These are phyloP conservation scores for Apophysomyces elegans DNA, from an alignment of 371 early-diverging fungal genomes.

Conservation along the genomic window DNA sequence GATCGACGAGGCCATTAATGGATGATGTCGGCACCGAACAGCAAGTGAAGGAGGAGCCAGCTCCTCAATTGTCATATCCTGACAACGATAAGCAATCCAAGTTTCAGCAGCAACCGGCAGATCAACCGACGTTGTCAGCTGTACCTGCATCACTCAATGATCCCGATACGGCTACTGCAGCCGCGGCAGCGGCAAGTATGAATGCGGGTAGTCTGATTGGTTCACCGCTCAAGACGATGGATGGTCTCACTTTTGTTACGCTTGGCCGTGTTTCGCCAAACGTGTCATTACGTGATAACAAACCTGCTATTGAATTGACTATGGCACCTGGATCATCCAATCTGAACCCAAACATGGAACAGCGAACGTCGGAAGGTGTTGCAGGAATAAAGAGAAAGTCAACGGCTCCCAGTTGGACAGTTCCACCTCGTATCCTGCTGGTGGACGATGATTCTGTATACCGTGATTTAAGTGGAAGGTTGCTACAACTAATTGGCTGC, in stretches of 20 bases:
- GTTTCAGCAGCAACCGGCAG: neutral
- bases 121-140: constrained; percentile 13
- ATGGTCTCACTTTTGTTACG: constrained; percentile 55
- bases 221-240: constrained; percentile 43
- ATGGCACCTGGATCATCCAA: constrained; percentile 9
- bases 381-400: constrained; percentile 10
- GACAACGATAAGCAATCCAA: neutral
- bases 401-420: constrained; percentile 1
- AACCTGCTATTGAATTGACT: constrained; percentile 42
- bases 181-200: constrained; percentile 48
- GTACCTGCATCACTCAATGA: constrained; percentile 14
- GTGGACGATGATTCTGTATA: constrained; percentile 82
- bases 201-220: constrained; percentile 52
- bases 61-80: neutral
- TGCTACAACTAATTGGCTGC: constrained; percentile 73
- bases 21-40: neutral
- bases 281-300: constrained; percentile 37
- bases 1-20: neutral
- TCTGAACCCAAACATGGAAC: neutral
- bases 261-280: constrained; percentile 50
- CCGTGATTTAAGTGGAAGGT: constrained; percentile 64
- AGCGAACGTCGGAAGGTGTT: constrained; percentile 5
- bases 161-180: constrained; percentile 17
- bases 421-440: constrained; percentile 71
- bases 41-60: neutral